These are phyloP conservation scores for Termitomyces sp. DNA, from an alignment of 1,284 basidiomycete genomes.

Conservation along the genomic window DNA sequence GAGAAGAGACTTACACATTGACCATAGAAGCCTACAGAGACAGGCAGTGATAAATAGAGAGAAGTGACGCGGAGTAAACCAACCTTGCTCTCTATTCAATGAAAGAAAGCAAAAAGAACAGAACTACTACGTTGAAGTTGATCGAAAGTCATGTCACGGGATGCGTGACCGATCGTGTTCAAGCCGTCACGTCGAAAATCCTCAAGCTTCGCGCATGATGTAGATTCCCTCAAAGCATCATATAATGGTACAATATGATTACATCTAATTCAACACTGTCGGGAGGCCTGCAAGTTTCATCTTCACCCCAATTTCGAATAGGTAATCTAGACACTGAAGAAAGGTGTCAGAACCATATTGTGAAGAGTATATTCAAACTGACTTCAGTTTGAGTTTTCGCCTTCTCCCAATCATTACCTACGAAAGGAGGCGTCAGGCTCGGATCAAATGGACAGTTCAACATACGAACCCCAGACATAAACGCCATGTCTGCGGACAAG, in stretches of 20 bases:
- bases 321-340: constrained; percentile 73
- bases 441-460: background rate
- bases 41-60: background rate
- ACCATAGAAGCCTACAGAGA: background rate
- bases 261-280: constrained; percentile 30
- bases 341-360: constrained; percentile 1
- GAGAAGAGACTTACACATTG: background rate
- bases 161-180: constrained; percentile 16
- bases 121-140: background rate
- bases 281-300: constrained; percentile 61
- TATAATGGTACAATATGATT: background rate
- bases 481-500: constrained; percentile 80
- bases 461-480: constrained; percentile 72
- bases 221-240: background rate
- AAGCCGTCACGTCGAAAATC: background rate
- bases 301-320: constrained; percentile 82
- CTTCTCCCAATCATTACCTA: constrained; percentile 76
- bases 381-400: constrained; percentile 86
- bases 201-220: background rate
- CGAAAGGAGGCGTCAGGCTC: constrained; percentile 3
- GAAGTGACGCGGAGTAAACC: background rate
- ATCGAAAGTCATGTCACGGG: background rate
- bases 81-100: background rate
- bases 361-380: background rate
- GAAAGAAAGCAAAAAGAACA: background rate